Evolutionary conservation across 169 alveolate species (phyloP).

Genomic region (Eimeria zaria): DNA sequence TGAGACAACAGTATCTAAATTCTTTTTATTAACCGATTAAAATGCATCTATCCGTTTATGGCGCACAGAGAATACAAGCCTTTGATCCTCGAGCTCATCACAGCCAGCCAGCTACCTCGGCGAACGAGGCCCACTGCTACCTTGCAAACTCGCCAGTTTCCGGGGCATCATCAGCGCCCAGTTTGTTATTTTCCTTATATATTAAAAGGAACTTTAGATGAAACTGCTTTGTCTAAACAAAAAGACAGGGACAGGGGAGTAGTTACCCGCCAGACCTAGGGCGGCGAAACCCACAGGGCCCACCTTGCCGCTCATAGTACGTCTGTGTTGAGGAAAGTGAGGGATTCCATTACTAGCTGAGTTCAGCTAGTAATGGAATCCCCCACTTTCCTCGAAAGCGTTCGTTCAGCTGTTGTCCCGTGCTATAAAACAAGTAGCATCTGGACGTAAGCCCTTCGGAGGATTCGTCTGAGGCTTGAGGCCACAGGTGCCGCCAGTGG

Average conservation of each 20-base stretch:
- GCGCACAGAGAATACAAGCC: not conserved
- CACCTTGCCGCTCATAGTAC: not conserved
- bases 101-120: slow-evolving; percentile 20
- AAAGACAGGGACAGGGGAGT: slow-evolving; percentile 1
- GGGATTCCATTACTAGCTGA: not conserved
- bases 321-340: no score
- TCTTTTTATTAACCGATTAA: not conserved
- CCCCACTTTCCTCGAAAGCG: not conserved
- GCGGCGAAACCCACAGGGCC: slow-evolving; percentile 5
- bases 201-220: not conserved
- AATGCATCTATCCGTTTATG: not conserved
- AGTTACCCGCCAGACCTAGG: not conserved
- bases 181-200: not conserved
- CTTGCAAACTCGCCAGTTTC: not conserved
- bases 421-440: not conserved
- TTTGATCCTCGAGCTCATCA: not conserved
- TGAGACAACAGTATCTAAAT: not conserved
- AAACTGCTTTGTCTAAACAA: not conserved
- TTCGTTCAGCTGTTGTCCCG: not conserved
- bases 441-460: not conserved
- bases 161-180: not conserved
- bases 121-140: not conserved
- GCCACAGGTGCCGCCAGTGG: not conserved
- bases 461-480: slow-evolving; percentile 10
- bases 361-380: not conserved